Evolutionary conservation across 2,329 filamentous ascomycete species (phyloP).

Genomic region (Talaromyces funiculosus): DNA sequence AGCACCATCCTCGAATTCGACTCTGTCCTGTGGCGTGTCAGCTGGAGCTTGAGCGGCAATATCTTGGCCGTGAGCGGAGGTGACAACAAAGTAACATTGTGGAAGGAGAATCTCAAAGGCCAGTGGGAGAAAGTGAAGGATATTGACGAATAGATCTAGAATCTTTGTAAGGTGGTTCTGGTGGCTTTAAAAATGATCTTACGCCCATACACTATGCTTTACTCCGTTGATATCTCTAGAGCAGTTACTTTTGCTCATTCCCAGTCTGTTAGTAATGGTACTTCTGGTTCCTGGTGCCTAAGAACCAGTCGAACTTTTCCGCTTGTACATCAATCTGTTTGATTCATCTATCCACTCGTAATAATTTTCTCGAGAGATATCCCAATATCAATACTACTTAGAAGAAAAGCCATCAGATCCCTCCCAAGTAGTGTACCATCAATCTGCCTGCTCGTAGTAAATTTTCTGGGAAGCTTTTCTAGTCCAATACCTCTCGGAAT

Average conservation of each 20-base stretch:
- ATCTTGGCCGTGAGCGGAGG: constrained; percentile 88
- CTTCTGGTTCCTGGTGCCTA: not conserved
- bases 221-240: not conserved
- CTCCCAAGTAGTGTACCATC: not conserved
- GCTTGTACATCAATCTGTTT: not conserved
- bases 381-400: not conserved
- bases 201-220: not conserved
- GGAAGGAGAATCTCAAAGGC: constrained; percentile 96
- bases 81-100: constrained; percentile 94
- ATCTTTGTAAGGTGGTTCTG: not conserved
- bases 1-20: constrained; percentile 84
- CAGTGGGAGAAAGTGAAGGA: constrained; percentile 98
- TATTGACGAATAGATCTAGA: constrained; percentile 66
- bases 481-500: no score
- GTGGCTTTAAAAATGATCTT: constrained; percentile 1
- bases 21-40: constrained; percentile 86
- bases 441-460: not conserved
- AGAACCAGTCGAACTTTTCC: not conserved
- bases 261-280: not conserved
- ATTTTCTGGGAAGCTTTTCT: not conserved
- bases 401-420: not conserved
- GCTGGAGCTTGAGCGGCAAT: constrained; percentile 96
- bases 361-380: no score
- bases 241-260: not conserved
- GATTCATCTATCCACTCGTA: not conserved